Evolutionary conservation across 371 early-diverging fungal genomes (phyloP), one percentile per base, ranked within the genome.

Genomic region (Mucor racemosus): DNA sequence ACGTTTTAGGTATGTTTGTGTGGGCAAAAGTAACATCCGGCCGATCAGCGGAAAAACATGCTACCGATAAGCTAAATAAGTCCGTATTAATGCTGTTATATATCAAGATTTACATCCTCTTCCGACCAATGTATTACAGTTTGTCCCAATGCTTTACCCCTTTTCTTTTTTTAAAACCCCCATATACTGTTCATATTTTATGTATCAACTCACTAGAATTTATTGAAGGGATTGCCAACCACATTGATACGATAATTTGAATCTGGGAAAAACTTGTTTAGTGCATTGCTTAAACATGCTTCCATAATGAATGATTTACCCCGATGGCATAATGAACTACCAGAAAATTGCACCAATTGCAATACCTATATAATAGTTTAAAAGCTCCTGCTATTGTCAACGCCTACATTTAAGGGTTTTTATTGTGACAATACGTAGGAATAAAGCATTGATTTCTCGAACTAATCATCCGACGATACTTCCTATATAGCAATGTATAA

Each of bases 41-140:
- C 46, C 31, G 60, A 60, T 60, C 60, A 60, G 1, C 48, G 60
- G 60, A 31, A 60, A 60, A 60, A 60, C 14, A 41, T 41, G 60
- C 46, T 60, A 46, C 60, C 60, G 60, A 15, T 3, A 10, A 44
- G 44, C n/a, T 7, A 7, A 17, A 44, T 44, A 9, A 17, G 6
- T 5, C 0, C 0, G 9, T 44, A 7, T 17, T 17, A 44, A 44
- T 44, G 44, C 1, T 17, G 1, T 42, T 4, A 26, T 26, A 3
- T 26, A 26, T 26, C 26, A 26, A 26, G 3, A 26, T 3, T 26
- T 26, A 26, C 26, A 26, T 26, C 26, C 26, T 26, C 26, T 26
- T 26, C 3, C 26, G 26, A 3, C 26, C 26, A 26, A 26, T 26
- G 26, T 26, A 26, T 26, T 26, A 26, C 26, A 26, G 26, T 26